Base-by-base conservation (phyloP, 2,329 filamentous ascomycete species). In the Exophiala oligosperma region DNA sequence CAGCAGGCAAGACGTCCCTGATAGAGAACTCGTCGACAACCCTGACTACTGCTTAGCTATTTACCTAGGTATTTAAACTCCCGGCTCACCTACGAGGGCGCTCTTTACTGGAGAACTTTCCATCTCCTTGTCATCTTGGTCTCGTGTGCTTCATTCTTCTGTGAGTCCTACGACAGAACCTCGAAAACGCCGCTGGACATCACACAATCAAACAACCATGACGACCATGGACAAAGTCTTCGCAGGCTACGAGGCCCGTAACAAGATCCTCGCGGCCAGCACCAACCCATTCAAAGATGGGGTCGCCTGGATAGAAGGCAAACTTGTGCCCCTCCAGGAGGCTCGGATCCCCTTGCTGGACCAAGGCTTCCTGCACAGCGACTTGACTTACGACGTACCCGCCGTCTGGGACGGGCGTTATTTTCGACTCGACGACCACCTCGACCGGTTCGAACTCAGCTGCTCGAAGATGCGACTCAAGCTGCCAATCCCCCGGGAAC, bases 321-420 rank as follows among this genome's bases (percentile, higher is more conserved):
- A 76, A 41, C 66, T 77, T 3, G 71, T 74, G 0, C 78, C 79
- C 2, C 65, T 81, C 4, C 40, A 70, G n/a, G 67, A 80, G 47
- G 80, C 80, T 1, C 73, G 73, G n/a, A 79, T 82, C 17, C 80
- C 80, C 1, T 66, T 82, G 0, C 63, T 79, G 0, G 80, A 82
- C 60, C 75, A 82, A 67, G 80, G 80, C 17, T 82, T 82, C 66
- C 66, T 81, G 64, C 79, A 78, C 65, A 76, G 78, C 67, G 79
- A 82, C 47, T 64, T 81, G 1, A 82, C 80, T 1, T 82, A 82
- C 65, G 79, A 82, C 49, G 80, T 82, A 0, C 77, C 79, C 0
- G 67, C 78, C 0, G 77, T 81, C 26, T 82, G 80, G 80, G 77
- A 81, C 49, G 77, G 79, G 0, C 76, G 76, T 1, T 79, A 79